Base-by-base conservation (phyloP, 495 filamentous ascomycete genomes). In the Daldinia concentrica region DNA sequence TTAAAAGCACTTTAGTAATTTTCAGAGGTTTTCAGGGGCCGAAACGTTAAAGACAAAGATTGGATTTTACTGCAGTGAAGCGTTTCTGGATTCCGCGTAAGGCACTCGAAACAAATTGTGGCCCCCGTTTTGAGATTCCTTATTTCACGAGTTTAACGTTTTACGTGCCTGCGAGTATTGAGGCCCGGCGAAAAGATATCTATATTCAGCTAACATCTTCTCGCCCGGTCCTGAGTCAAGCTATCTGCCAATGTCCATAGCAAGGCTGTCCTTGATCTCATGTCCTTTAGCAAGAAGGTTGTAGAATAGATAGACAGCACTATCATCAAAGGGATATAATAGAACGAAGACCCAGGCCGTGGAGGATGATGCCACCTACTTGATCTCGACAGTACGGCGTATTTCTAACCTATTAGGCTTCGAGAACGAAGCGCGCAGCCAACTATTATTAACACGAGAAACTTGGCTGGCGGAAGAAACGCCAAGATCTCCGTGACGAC, bases 61-160 rank as follows among this genome's bases (percentile, higher is more conserved):
- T 34, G 51, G 39, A 58, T 41, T 12, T 56, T 62, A 34, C 51
- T 57, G 26, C 56, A 62, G 56, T 58, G 43, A 59, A 59, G 63
- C 61, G 54, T 67, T 64, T 60, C 69, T 66, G 17, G 26, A 54
- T 39, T 63, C 52, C 69, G 41, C 52, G 58, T 60, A 58, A 36
- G 54, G 24, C 15, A 37, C 26, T 60, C 59, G 63, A 67, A 67
- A 64, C 69, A 29, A 57, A 37, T 24, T 39, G 48, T 30, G 52
- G 7, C 1, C 37, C 22, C 50, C 27, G 41, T 43, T 41, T 43
- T 26, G 12, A 52, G 39, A 29, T 62, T 24, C 26, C 5, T 15
- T 2, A 58, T 24, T 58, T 43, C 41, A 41, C 6, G 7, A 4
- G 32, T 37, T 41, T 15, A 14, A 43, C 17, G 22, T 41, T 14